These are phyloP conservation scores for Neurospora sp. DNA, from an alignment of 495 filamentous ascomycete genomes.

Conservation along the genomic window DNA sequence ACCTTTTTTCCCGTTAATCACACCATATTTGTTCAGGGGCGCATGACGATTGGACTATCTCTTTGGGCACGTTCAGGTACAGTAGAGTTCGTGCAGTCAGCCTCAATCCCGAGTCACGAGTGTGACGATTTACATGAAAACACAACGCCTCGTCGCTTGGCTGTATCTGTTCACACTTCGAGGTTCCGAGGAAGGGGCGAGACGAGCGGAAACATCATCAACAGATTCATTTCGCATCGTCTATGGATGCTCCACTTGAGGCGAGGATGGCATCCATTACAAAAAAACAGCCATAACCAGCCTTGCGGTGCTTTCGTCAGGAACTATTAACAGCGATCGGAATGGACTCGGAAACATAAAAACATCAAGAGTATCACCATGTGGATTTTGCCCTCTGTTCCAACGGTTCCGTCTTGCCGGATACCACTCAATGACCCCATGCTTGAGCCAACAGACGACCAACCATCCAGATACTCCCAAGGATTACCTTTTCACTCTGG, in stretches of 20 bases:
- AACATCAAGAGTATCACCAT: background rate
- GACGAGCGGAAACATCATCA: background rate
- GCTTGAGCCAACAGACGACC: background rate
- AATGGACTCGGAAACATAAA: background rate
- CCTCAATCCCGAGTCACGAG: background rate
- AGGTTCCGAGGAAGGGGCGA: background rate
- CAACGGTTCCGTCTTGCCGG: background rate
- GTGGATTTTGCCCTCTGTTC: background rate
- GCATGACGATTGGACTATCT: background rate
- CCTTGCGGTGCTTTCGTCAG: background rate
- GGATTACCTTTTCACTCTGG: background rate
- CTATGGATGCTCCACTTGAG: background rate
- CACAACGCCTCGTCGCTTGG: background rate
- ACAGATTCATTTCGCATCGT: background rate
- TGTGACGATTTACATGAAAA: background rate
- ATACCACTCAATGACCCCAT: background rate
- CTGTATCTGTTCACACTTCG: background rate
- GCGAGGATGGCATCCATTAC: background rate
- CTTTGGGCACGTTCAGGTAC: background rate
- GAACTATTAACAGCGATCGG: background rate
- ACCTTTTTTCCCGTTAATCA: background rate
- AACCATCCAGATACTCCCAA: background rate
- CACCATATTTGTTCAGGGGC: background rate
- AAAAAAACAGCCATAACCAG: background rate
- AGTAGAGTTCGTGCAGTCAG: background rate